A percentile compares a stretch with the other conserved stretches of the same genome.
phyloP scores from a whole-genome alignment of 257 asterid genomes.

The Penstemon barbatus region DNA sequence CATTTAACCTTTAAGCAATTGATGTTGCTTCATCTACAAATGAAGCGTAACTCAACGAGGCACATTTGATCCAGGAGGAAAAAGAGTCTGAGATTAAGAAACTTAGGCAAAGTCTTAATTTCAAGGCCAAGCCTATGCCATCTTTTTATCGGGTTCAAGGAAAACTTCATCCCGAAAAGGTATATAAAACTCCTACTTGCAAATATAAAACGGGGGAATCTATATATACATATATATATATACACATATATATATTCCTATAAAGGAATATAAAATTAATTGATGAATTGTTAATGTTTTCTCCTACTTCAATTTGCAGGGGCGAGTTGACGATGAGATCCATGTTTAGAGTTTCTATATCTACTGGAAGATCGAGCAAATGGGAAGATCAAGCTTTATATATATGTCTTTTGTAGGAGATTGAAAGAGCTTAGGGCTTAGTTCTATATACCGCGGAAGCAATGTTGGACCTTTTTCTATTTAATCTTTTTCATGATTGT shows the following conservation, averaged over 20 bases:
- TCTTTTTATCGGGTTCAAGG: constrained; percentile 36
- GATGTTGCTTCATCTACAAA: not conserved
- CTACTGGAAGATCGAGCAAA: constrained; percentile 20
- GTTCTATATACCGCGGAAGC: constrained; percentile 3
- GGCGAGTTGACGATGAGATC: constrained; percentile 26
- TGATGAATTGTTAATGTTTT: not conserved
- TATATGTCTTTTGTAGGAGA: constrained; percentile 24
- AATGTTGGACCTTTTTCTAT: not conserved
- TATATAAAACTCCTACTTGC: not conserved
- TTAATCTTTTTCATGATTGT: constrained; percentile 17
- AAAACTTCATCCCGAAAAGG: constrained; percentile 31
- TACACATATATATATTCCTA: too few relatives aligned
- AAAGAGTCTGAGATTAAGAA: constrained; percentile 32
- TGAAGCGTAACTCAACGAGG: constrained; percentile 15
- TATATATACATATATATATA: too few relatives aligned
- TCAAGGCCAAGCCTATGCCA: constrained; percentile 32
- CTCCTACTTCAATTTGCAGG: constrained; percentile 27
- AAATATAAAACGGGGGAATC: too few relatives aligned
- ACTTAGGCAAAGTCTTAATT: constrained; percentile 31
- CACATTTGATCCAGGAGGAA: constrained; percentile 28
- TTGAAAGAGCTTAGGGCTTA: constrained; percentile 27
- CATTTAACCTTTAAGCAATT: constrained; percentile 2
- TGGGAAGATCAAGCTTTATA: not conserved
- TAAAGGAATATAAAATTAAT: too few relatives aligned
- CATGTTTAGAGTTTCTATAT: not conserved